Percentiles rank a stretch among this genome's conserved stretches.
phyloP scores from a whole-genome alignment of 306 rosid genomes.

The Luffa acutangula region DNA sequence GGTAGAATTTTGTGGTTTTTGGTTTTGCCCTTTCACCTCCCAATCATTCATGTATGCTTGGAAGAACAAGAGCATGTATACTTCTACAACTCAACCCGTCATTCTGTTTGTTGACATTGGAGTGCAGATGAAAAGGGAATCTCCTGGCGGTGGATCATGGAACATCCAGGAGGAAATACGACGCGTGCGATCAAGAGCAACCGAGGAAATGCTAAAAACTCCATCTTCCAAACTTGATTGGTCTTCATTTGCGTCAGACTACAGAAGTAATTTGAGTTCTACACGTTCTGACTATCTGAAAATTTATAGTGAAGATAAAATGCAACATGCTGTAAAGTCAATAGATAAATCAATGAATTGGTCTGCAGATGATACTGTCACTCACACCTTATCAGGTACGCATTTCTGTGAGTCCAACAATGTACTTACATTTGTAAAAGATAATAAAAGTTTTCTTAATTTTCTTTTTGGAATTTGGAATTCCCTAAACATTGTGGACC shows the following conservation, averaged over 20 bases:
- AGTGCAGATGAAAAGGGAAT: constrained; percentile 61
- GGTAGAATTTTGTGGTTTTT: background rate
- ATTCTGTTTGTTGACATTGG: constrained; percentile 10
- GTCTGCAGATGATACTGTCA: constrained; percentile 14
- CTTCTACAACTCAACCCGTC: background rate
- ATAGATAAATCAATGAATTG: constrained; percentile 26
- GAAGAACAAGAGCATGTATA: background rate
- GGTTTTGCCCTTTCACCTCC: background rate
- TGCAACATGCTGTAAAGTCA: constrained; percentile 16
- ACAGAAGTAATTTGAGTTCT: constrained; percentile 30
- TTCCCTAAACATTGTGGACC: constrained; percentile 14
- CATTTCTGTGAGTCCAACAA: constrained; percentile 8
- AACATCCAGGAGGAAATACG: constrained; percentile 93
- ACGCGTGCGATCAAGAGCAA: constrained; percentile 82
- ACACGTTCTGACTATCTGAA: constrained; percentile 23
- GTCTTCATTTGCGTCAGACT: constrained; percentile 35
- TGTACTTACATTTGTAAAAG: constrained; percentile 5
- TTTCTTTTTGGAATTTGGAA: constrained; percentile 7
- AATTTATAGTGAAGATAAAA: background rate
- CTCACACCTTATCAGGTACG: constrained; percentile 33
- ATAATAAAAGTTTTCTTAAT: background rate
- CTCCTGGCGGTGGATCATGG: constrained; percentile 72
- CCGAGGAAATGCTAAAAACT: constrained; percentile 80
- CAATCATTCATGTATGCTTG: background rate
- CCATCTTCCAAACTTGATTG: constrained; percentile 67